Conservation (phyloP, 495 filamentous ascomycete species). For the Hyaloscypha bicolor region DNA sequence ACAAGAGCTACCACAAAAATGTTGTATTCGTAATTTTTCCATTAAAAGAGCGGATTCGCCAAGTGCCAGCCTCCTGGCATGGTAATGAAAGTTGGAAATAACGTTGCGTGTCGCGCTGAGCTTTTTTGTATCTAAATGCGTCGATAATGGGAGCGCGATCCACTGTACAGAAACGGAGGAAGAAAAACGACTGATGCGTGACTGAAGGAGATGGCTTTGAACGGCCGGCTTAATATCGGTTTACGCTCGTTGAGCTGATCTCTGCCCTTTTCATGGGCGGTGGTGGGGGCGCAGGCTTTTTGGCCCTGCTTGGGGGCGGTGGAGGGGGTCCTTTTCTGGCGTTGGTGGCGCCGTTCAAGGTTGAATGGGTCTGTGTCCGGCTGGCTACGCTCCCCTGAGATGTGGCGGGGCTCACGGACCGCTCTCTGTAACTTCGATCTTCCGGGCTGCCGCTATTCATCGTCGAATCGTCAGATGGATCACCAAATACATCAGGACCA, state of each 20-base stretch:
- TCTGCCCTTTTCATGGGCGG: conserved; percentile 34
- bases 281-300: conserved; percentile 33
- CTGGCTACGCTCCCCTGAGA: conserved; percentile 29
- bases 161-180: neutral
- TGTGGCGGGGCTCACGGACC: conserved; percentile 31
- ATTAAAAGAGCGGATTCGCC: conserved; percentile 4
- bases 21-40: neutral
- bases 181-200: neutral
- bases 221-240: conserved; percentile 16
- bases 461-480: conserved; percentile 36
- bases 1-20: neutral
- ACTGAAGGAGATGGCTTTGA: neutral
- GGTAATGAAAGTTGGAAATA: neutral
- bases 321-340: conserved; percentile 33
- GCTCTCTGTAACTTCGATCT: conserved; percentile 31
- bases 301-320: conserved; percentile 30
- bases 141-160: neutral
- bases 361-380: conserved; percentile 25
- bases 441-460: conserved; percentile 31
- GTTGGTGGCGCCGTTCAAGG: conserved; percentile 17
- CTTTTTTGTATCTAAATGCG: neutral
- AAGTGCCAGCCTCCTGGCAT: neutral
- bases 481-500: conserved; percentile 32
- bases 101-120: neutral
- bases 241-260: conserved; percentile 26